Evolutionary conservation across 495 filamentous ascomycete genomes (phyloP).

Genomic region (Hyaloscypha finlandica): DNA sequence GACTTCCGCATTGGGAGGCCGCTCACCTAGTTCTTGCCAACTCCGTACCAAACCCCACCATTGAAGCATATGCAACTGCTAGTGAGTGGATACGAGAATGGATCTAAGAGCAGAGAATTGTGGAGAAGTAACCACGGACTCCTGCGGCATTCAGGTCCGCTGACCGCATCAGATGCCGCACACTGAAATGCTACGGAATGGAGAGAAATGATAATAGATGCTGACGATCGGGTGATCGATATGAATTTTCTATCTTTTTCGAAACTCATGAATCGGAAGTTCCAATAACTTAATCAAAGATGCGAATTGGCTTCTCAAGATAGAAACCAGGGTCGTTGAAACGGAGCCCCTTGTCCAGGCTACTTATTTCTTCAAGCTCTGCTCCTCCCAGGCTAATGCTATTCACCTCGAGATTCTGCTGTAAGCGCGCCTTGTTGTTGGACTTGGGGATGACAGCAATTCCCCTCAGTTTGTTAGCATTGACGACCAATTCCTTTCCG

Average conservation of each 20-base stretch:
- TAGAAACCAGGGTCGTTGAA: constrained; percentile 58
- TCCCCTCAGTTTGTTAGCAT: not conserved
- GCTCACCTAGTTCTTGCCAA: not conserved
- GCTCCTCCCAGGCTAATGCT: constrained; percentile 50
- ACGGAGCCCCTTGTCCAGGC: constrained; percentile 54
- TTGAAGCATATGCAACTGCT: not conserved
- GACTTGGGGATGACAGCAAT: constrained; percentile 76
- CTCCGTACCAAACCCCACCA: not conserved
- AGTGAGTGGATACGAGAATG: not conserved
- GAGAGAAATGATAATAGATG: no score
- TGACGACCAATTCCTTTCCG: not conserved
- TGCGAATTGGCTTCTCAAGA: constrained; percentile 15
- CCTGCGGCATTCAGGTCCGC: no score
- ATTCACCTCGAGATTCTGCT: constrained; percentile 54
- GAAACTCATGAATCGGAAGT: not conserved
- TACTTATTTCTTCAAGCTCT: constrained; percentile 56
- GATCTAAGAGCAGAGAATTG: no score
- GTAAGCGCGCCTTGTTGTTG: constrained; percentile 56
- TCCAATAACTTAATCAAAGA: constrained; percentile 16
- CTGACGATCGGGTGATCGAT: not conserved
- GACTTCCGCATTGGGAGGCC: not conserved
- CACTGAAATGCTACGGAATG: no score
- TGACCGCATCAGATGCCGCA: no score
- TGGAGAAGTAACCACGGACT: no score
- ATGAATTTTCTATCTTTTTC: not conserved